phyloP scores from a whole-genome alignment of 1,139 yeast species.

The Suhomyces guaymorum region DNA sequence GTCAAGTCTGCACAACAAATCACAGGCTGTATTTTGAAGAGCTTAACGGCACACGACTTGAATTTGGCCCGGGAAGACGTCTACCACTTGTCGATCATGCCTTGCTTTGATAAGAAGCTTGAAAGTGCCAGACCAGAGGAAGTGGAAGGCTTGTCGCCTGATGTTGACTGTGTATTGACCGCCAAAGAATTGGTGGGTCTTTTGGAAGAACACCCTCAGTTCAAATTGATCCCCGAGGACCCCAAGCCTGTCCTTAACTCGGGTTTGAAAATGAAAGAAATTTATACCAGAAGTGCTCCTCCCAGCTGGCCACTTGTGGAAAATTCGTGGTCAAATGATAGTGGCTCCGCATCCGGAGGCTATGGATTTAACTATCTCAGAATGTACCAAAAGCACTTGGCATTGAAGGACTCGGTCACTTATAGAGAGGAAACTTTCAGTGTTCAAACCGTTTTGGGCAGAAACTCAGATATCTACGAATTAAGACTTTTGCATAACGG shows the following conservation, averaged over 20 bases:
- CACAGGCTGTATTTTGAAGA: slow-evolving; percentile 76
- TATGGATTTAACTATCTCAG: slow-evolving; percentile 65
- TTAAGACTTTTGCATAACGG: slow-evolving; percentile 47
- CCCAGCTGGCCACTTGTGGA: slow-evolving; percentile 56
- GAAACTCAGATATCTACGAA: slow-evolving; percentile 77
- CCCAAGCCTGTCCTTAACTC: slow-evolving; percentile 1
- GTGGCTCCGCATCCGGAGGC: slow-evolving; percentile 90
- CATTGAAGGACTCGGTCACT: slow-evolving; percentile 18
- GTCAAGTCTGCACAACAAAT: slow-evolving; percentile 93
- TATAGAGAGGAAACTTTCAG: slow-evolving; percentile 18
- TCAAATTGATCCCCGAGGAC: slow-evolving; percentile 22
- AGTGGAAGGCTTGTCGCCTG: slow-evolving; percentile 36
- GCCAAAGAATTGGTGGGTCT: slow-evolving; percentile 82
- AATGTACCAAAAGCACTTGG: slow-evolving; percentile 34
- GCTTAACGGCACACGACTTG: slow-evolving; percentile 47
- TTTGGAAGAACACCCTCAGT: slow-evolving; percentile 49
- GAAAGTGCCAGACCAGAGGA: slow-evolving; percentile 88
- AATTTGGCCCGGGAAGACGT: slow-evolving; percentile 39
- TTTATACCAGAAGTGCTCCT: slow-evolving; percentile 49
- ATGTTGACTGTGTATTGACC: slow-evolving; percentile 93
- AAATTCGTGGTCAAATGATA: slow-evolving; percentile 69
- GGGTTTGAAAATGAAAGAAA: slow-evolving; percentile 14
- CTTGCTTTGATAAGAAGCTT: slow-evolving; percentile 93
- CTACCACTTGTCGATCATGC: slow-evolving; percentile 89
- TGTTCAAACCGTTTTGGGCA: slow-evolving; percentile 51